Base-by-base conservation (phyloP, 305 asterid genomes). In the Salvia sclarea region DNA sequence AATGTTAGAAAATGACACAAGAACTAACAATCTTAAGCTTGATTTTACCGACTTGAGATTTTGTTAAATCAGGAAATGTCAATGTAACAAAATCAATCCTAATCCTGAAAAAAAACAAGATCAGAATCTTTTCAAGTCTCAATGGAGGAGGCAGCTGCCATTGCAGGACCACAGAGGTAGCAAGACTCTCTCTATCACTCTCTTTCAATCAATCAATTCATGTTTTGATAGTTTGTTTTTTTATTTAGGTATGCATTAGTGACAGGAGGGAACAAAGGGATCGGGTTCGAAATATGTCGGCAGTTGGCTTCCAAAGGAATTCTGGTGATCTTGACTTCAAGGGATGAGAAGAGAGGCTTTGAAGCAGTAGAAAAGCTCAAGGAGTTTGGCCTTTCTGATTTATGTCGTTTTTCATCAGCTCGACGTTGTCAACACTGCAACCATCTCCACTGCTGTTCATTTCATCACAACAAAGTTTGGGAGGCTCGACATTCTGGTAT, bases 401-500 rank as follows among this genome's bases (percentile, higher is more conserved):
- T 28, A 56, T 43, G 66, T 85, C 0, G 24, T 72, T 17, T 85
- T 84, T 69, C 95, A 80, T 75, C 80, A 78, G 49, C 95, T 88
- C 40, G 85, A 88, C 61, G 84, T 84, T 8, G 31, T 66, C 17
- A 81, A 83, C 21, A 66, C 78, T 31, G 66, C 57, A 3, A 78
- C 84, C 69, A 63, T 80, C 16, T 63, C 78, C 71, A 55, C 80
- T 43, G 73, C 77, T 9, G 86, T 69, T 28, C 59, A 77, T 0
- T 86, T 84, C 75, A n/a, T 86, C 25, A 17, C 52, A 2, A 61
- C 76, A 1, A 45, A 72, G 14, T 79, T 61, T 20, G 86, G 84
- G 25, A 81, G 71, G 67, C 94, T 88, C 3, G 91, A 88, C 64
- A 84, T 84, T 11, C 81, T 86, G 91, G 96, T 88, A 80, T 40